Conservation (phyloP, 305 asterid genomes). For the Solanum hybrid region DNA sequence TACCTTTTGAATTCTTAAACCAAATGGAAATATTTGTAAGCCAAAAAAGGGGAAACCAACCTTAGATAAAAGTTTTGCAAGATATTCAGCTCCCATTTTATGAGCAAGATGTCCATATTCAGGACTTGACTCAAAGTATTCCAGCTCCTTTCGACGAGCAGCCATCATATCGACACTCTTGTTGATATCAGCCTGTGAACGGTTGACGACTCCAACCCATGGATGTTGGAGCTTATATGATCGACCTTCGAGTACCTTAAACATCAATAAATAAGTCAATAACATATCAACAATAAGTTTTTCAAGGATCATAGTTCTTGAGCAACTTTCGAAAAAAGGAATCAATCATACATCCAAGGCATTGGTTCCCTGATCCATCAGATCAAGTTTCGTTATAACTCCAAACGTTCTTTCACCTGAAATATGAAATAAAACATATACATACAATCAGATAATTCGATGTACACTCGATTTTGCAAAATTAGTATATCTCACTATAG, state of each 20-base stretch:
- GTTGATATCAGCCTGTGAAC: constrained; percentile 95
- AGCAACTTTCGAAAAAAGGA: background rate
- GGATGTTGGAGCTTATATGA: constrained; percentile 89
- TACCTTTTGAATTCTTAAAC: background rate
- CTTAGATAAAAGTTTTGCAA: constrained; percentile 82
- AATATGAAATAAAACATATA: background rate
- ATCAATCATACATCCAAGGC: constrained; percentile 71
- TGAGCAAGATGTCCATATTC: constrained; percentile 86
- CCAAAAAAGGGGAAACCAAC: constrained; percentile 24
- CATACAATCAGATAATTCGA: background rate
- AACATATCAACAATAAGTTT: constrained; percentile 1
- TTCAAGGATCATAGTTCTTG: background rate
- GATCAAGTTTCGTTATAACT: constrained; percentile 87
- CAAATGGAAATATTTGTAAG: background rate
- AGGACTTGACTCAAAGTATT: constrained; percentile 89
- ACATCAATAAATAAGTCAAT: constrained; percentile 11
- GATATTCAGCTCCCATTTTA: constrained; percentile 95
- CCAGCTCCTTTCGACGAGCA: constrained; percentile 85
- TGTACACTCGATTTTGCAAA: background rate
- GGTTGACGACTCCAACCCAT: constrained; percentile 97
- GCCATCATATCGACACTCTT: constrained; percentile 77
- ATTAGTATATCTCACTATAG: background rate
- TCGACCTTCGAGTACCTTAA: constrained; percentile 92
- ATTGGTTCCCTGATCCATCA: constrained; percentile 93
- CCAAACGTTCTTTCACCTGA: constrained; percentile 95